phyloP scores from a whole-genome alignment of 306 rosid species.

The Malus sylvestris region DNA sequence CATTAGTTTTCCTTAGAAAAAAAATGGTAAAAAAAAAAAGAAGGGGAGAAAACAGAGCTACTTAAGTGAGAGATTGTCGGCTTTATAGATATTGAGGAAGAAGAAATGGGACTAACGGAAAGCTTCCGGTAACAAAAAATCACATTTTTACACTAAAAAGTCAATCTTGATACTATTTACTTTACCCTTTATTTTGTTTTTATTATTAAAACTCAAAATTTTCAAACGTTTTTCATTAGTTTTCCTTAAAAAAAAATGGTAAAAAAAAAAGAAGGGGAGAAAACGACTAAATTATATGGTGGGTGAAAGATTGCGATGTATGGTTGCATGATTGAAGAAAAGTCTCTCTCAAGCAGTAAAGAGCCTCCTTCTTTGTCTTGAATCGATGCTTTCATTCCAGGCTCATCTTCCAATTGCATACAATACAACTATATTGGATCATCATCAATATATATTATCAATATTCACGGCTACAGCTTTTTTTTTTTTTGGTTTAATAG shows the following conservation, averaged over 20 bases:
- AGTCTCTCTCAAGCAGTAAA: conserved; percentile 32
- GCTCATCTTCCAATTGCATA: background rate
- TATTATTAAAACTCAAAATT: too few species aligned
- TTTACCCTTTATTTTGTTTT: too few species aligned
- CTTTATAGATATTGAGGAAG: background rate
- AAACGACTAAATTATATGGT: background rate
- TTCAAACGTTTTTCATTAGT: too few species aligned
- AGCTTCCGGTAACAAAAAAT: too few species aligned
- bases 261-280: background rate
- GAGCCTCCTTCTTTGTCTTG: background rate
- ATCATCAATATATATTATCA: background rate
- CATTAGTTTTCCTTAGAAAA: background rate
- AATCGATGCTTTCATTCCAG: background rate
- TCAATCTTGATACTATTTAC: too few species aligned
- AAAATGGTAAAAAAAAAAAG: background rate
- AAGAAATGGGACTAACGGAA: background rate
- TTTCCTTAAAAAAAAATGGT: too few species aligned
- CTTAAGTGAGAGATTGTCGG: background rate
- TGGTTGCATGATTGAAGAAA: conserved; percentile 21
- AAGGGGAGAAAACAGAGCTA: background rate
- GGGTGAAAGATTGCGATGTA: conserved; percentile 26
- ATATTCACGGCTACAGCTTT: background rate
- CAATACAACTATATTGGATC: background rate
- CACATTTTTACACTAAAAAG: too few species aligned
- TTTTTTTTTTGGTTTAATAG: background rate